These are phyloP conservation scores for Picea glauca DNA, from an alignment of 75 land plant species.

Conservation along the genomic window DNA sequence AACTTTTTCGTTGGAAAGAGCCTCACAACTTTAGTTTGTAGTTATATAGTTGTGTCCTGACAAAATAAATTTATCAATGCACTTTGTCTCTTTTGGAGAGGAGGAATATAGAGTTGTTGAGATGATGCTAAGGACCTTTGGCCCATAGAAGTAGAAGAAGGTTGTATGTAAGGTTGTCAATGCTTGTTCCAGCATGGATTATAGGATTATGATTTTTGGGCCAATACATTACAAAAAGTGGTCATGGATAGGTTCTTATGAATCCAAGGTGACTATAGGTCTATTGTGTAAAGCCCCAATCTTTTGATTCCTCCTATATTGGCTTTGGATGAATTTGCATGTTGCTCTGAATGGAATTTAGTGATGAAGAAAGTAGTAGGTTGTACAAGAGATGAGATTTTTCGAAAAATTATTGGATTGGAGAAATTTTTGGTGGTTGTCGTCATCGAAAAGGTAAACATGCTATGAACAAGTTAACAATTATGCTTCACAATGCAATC, in stretches of 20 bases:
- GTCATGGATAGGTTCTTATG: too few relatives aligned
- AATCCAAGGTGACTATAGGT: too few relatives aligned
- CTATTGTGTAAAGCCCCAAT: constrained; percentile 88
- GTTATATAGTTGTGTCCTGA: background rate
- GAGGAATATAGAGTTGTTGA: constrained; percentile 90
- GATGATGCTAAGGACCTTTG: constrained; percentile 71
- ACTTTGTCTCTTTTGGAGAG: constrained; percentile 35
- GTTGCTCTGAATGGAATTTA: constrained; percentile 93
- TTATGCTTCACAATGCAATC: constrained; percentile 65
- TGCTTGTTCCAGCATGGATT: too few relatives aligned
- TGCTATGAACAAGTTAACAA: constrained; percentile 78
- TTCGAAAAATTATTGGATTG: constrained; percentile 79
- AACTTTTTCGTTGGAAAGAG: background rate
- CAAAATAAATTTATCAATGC: background rate
- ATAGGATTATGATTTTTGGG: too few relatives aligned
- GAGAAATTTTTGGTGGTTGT: constrained; percentile 87
- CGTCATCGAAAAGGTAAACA: constrained; percentile 76
- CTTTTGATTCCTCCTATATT: constrained; percentile 97
- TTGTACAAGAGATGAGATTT: constrained; percentile 73
- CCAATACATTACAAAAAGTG: too few relatives aligned
- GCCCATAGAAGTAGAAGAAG: too few relatives aligned
- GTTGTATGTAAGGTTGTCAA: too few relatives aligned
- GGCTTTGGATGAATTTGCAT: constrained; percentile 84
- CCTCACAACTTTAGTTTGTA: background rate
- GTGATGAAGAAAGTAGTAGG: constrained; percentile 94